A percentile compares a stretch with the other conserved stretches of the same genome.
phyloP scores from a whole-genome alignment of 2,329 filamentous ascomycete genomes.

The Hypoxylon sp. region DNA sequence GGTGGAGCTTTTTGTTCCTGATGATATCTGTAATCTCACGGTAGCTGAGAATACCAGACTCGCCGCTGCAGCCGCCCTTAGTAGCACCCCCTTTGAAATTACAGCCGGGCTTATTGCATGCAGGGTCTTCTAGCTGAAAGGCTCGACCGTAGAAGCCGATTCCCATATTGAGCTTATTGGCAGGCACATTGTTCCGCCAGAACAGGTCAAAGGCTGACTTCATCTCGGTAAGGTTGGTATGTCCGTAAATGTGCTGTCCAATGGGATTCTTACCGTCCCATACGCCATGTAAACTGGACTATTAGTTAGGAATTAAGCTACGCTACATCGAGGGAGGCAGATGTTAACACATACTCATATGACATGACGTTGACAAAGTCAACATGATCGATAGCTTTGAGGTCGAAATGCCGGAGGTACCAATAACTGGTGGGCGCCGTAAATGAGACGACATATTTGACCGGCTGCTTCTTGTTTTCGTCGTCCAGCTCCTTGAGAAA shows the following conservation, averaged over 20 bases:
- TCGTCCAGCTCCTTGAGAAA: constrained; percentile 61
- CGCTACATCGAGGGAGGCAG: too few species aligned
- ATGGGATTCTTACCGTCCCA: constrained; percentile 58
- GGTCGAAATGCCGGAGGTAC: constrained; percentile 52
- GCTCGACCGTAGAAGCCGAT: constrained; percentile 59
- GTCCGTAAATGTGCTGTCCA: constrained; percentile 55
- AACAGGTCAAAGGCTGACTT: constrained; percentile 59
- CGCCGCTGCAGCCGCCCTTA: too few species aligned
- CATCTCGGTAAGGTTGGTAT: constrained; percentile 66
- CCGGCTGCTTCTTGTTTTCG: constrained; percentile 11
- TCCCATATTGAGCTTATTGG: constrained; percentile 59
- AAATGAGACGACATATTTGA: constrained; percentile 38
- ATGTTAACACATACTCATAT: constrained; percentile 46
- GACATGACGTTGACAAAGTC: constrained; percentile 60
- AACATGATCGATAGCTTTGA: constrained; percentile 46
- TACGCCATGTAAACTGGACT: constrained; percentile 54
- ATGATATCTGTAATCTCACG: too few species aligned
- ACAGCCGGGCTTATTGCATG: constrained; percentile 42
- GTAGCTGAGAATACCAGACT: too few species aligned
- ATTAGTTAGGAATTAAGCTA: too few species aligned
- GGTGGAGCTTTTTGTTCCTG: too few species aligned
- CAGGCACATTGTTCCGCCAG: constrained; percentile 61
- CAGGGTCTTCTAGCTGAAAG: constrained; percentile 44
- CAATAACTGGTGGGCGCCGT: constrained; percentile 46
- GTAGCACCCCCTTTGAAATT: too few species aligned